Conservation (phyloP, 164 flowering plant species). For the Taxillus chinensis region DNA sequence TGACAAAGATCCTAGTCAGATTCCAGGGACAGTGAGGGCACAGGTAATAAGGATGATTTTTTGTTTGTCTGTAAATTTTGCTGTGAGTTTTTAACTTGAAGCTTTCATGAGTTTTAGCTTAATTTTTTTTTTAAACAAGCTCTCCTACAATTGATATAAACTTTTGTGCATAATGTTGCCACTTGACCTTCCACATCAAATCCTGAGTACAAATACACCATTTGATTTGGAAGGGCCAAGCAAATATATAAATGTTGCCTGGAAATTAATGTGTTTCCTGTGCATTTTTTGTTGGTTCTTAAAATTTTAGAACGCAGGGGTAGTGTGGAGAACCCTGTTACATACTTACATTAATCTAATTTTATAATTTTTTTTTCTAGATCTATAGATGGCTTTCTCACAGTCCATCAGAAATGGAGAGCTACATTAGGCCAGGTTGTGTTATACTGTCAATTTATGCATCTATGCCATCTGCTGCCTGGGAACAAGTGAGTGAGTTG, state of each 20-base stretch:
- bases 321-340: neutral
- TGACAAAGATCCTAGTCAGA: slow-evolving; percentile 79
- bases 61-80: neutral
- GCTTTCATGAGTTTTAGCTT: too few species aligned
- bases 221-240: neutral
- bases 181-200: too few species aligned
- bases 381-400: slow-evolving; percentile 76
- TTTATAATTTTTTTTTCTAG: slow-evolving; percentile 26
- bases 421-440: slow-evolving; percentile 95
- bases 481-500: slow-evolving; percentile 68
- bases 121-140: too few species aligned
- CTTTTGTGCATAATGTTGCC: too few species aligned
- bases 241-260: too few species aligned
- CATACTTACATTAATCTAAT: neutral
- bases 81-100: neutral
- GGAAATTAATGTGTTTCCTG: too few species aligned
- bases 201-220: neutral
- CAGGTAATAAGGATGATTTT: slow-evolving; percentile 32
- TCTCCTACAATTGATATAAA: too few species aligned
- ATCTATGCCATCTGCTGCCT: slow-evolving; percentile 56
- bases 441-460: slow-evolving; percentile 65
- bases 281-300: neutral
- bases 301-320: neutral
- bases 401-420: slow-evolving; percentile 88
- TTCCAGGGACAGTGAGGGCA: slow-evolving; percentile 52